A percentile compares a stretch with the other conserved stretches of the same genome.
phyloP scores from a whole-genome alignment of 169 alveolate genomes.

The Cryptosporidium meleagridis region DNA sequence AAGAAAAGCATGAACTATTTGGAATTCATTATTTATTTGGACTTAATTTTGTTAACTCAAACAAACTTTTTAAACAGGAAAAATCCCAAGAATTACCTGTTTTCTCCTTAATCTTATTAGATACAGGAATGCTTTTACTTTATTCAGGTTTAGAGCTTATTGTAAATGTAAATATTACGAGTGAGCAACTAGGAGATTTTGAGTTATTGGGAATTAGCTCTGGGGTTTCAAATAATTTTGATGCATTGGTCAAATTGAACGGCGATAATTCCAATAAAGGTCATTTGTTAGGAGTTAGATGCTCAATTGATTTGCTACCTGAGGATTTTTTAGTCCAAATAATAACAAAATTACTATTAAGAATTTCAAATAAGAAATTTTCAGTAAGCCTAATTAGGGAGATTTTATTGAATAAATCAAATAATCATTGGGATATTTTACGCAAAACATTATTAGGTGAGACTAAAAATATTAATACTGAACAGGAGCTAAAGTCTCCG shows the following conservation, averaged over 20 bases:
- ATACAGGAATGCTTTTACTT: constrained; percentile 9
- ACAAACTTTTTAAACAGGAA: constrained; percentile 3
- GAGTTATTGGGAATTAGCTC: constrained; percentile 27
- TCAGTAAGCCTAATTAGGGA: constrained; percentile 11
- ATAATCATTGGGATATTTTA: constrained; percentile 42
- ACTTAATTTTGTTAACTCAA: neutral
- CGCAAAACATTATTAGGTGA: constrained; percentile 23
- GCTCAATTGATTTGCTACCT: constrained; percentile 10
- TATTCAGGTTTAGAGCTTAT: constrained; percentile 25
- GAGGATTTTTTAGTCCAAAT: constrained; percentile 42
- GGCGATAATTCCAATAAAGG: neutral
- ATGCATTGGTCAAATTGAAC: neutral
- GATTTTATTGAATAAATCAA: neutral
- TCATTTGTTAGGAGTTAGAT: constrained; percentile 12
- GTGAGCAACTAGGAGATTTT: neutral
- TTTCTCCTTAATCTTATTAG: neutral
- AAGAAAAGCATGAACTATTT: constrained; percentile 6
- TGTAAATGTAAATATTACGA: neutral
- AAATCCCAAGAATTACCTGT: constrained; percentile 11
- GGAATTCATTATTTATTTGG: constrained; percentile 34
- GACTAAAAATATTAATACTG: neutral
- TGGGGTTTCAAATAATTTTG: constrained; percentile 23
- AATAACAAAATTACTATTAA: neutral
- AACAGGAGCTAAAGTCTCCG: too few relatives aligned
- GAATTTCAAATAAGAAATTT: constrained; percentile 1